Conservation (phyloP, 75 land plant species). For the Ceratopteris richardii region DNA sequence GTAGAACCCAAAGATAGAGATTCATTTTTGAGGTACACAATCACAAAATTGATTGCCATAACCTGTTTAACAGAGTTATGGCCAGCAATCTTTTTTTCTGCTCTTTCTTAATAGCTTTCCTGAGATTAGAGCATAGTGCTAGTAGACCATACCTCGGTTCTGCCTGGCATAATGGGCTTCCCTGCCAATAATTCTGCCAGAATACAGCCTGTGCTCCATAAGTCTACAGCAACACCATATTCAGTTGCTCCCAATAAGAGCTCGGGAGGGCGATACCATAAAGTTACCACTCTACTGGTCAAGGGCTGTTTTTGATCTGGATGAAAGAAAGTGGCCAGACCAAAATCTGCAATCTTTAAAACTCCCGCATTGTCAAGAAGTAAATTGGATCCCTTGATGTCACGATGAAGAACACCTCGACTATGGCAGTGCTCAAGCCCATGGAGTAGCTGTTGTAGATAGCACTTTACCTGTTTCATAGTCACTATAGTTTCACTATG, state of each 20-base stretch:
- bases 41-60: too few relatives aligned
- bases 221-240: conserved; percentile 75
- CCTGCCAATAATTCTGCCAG: conserved; percentile 69
- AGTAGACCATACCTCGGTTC: conserved; percentile 55
- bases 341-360: conserved; percentile 85
- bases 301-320: conserved; percentile 48
- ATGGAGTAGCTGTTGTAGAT: conserved; percentile 53
- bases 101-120: too few relatives aligned
- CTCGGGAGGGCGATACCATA: conserved; percentile 92
- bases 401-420: conserved; percentile 62
- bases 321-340: conserved; percentile 57
- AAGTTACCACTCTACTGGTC: conserved; percentile 76
- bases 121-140: too few relatives aligned
- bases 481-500: too few relatives aligned
- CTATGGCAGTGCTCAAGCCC: conserved; percentile 87
- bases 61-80: too few relatives aligned
- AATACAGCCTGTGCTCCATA: conserved; percentile 93
- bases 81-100: too few relatives aligned
- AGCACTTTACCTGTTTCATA: conserved; percentile 62
- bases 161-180: conserved; percentile 75
- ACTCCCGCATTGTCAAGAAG: conserved; percentile 58
- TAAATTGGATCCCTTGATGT: conserved; percentile 76
- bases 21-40: too few relatives aligned
- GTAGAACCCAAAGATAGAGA: too few relatives aligned
- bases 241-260: conserved; percentile 68